Evolutionary conservation across 106 monocot species (phyloP), one percentile per base, ranked within the genome.

Genomic region (Apostasia ramifera): DNA sequence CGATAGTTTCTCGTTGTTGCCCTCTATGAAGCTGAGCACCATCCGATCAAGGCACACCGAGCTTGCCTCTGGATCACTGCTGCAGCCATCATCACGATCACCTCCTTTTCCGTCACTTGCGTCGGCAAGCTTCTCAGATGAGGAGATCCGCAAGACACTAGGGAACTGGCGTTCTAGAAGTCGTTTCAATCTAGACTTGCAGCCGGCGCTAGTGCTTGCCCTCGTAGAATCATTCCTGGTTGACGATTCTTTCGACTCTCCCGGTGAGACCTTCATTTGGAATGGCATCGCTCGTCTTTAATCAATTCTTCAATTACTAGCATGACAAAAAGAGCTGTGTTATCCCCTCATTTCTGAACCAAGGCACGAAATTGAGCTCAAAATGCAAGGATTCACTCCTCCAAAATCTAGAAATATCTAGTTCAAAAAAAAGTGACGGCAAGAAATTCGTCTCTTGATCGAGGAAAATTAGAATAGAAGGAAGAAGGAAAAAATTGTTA

Each of bases 21-120:
- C 89, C 73, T 97, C 97, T 47, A 97, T 81, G 74, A 92, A 97
- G 73, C 73, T 89, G 56, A 73, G 80, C 8, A 97, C 92, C 91
- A 94, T 88, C 67, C 75, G 78, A 69, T 77, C 94, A 9, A 97
- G 82, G 71, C 86, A 89, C 11, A 89, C 73, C 10, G 97, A 89
- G 73, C 89, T 89, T 40, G 89, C 86, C 72, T 93, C 89, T 44
- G 60, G 53, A 57, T 83, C 87, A 14, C 75, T 74, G 5, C 15
- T 74, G 40, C 60, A 67, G 1, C 67, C 3, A 12, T 75, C 81
- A 44, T 67, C 65, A 56, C 59, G 45, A 56, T 75, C 66, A 5
- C 63, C 64, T 61, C 70, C 73, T 37, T n/a, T 69, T 14, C 40
- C 70, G 8, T 54, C 71, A 3, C 61, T 71, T 15, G 47, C 66